Conservation (phyloP, 2,329 filamentous ascomycete species). For the Epichloe baconii region DNA sequence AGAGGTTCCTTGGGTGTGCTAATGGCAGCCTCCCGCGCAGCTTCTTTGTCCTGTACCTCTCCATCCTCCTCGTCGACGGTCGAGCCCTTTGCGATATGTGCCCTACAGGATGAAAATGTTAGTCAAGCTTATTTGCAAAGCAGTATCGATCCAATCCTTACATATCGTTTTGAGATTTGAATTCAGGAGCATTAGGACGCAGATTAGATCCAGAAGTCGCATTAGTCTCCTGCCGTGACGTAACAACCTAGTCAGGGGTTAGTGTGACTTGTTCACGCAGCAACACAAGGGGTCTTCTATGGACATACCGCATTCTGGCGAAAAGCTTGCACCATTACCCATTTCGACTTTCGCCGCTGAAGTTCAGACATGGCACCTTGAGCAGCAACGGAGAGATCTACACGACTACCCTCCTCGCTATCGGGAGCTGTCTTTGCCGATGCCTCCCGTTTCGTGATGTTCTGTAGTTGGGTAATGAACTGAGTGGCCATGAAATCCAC, state of each 20-base stretch:
- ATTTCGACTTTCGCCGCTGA: slow-evolving; percentile 51
- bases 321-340: slow-evolving; percentile 66
- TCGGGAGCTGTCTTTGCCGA: slow-evolving; percentile 33
- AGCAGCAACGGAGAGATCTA: slow-evolving; percentile 64
- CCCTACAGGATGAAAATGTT: slow-evolving; percentile 10
- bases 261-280: background rate
- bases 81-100: slow-evolving; percentile 7
- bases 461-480: slow-evolving; percentile 49
- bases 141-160: slow-evolving; percentile 14
- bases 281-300: background rate
- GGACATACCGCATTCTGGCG: slow-evolving; percentile 44
- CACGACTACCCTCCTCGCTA: slow-evolving; percentile 45
- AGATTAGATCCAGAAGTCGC: slow-evolving; percentile 27
- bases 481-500: slow-evolving; percentile 76
- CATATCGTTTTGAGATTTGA: slow-evolving; percentile 40
- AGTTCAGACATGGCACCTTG: slow-evolving; percentile 59
- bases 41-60: slow-evolving; percentile 49
- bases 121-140: background rate
- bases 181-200: slow-evolving; percentile 48
- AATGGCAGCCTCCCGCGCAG: slow-evolving; percentile 4
- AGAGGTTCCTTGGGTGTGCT: slow-evolving; percentile 19
- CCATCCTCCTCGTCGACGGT: slow-evolving; percentile 53
- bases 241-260: slow-evolving; percentile 13
- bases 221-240: slow-evolving; percentile 17
- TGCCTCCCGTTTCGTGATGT: slow-evolving; percentile 50